A percentile compares a stretch with the other conserved stretches of the same genome.
These are phyloP conservation scores for Carallia pectinifolia DNA, from an alignment of 345 rosid genomes.

Conservation along the genomic window DNA sequence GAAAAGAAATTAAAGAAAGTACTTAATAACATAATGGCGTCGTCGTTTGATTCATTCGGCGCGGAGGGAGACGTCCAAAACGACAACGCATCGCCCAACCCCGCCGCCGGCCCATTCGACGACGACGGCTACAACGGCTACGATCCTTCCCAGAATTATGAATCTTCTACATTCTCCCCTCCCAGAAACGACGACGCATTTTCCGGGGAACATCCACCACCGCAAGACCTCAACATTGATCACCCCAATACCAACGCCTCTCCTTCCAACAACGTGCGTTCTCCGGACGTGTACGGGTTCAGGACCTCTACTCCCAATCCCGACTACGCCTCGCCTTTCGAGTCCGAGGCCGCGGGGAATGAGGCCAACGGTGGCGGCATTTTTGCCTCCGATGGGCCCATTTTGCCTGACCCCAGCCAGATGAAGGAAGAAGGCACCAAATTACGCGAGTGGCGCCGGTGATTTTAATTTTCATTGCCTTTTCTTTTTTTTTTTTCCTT, in stretches of 20 bases:
- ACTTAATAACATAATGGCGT: too few species aligned
- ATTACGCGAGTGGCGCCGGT: conserved; percentile 33
- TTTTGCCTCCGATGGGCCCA: conserved; percentile 24
- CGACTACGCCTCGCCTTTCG: conserved; percentile 46
- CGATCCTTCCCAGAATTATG: background rate
- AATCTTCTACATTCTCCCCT: background rate
- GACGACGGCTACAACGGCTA: background rate
- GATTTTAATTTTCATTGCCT: background rate
- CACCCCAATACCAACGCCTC: background rate
- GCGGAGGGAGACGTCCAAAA: background rate
- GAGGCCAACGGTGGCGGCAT: background rate
- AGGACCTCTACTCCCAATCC: conserved; percentile 36
- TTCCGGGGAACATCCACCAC: background rate
- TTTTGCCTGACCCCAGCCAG: conserved; percentile 22
- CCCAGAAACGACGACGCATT: background rate
- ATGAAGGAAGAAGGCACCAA: conserved; percentile 25
- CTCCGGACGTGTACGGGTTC: conserved; percentile 48
- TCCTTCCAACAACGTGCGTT: conserved; percentile 28
- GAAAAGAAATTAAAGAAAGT: too few species aligned
- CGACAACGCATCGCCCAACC: background rate
- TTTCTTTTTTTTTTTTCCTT: background rate
- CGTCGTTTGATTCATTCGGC: too few species aligned
- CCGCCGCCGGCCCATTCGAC: background rate
- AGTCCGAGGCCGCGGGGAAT: conserved; percentile 3
- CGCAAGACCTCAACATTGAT: background rate